phyloP scores from a whole-genome alignment of 148 eudicot genomes.

The Beta vulgaris region DNA sequence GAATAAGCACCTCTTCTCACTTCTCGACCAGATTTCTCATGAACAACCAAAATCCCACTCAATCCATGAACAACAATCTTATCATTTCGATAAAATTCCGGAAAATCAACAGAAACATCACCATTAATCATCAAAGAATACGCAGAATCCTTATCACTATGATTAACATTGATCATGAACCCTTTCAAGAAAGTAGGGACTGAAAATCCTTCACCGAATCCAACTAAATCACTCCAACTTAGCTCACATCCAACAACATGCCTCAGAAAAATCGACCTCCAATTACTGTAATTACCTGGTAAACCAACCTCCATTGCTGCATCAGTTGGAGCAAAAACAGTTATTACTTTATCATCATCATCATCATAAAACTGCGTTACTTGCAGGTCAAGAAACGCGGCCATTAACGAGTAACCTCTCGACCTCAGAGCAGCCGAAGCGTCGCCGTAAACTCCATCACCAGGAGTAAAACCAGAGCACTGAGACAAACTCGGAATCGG shows the following conservation, averaged over 20 bases:
- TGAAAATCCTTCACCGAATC: constrained; percentile 27
- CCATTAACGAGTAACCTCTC: constrained; percentile 49
- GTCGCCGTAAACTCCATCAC: constrained; percentile 25
- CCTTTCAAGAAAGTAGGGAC: constrained; percentile 48
- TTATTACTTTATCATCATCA: constrained; percentile 7
- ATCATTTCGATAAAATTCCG: constrained; percentile 43
- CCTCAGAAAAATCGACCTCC: constrained; percentile 43
- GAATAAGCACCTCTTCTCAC: too few relatives aligned
- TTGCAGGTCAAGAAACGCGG: constrained; percentile 69
- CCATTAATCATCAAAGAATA: constrained; percentile 39
- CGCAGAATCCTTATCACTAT: constrained; percentile 16
- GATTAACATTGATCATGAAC: constrained; percentile 33
- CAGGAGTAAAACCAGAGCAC: not conserved
- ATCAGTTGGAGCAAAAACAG: constrained; percentile 62
- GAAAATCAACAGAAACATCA: constrained; percentile 39
- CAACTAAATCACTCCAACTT: constrained; percentile 28
- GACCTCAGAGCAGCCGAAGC: constrained; percentile 42
- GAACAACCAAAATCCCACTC: constrained; percentile 28
- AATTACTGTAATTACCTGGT: constrained; percentile 23
- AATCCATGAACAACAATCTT: constrained; percentile 56
- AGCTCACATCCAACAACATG: constrained; percentile 57
- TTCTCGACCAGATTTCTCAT: too few relatives aligned
- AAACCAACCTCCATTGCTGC: constrained; percentile 38
- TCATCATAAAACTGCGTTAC: constrained; percentile 22
- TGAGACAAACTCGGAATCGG: not conserved